Conservation (phyloP, 441 rosid genomes). For the Adansonia madagascariensis region DNA sequence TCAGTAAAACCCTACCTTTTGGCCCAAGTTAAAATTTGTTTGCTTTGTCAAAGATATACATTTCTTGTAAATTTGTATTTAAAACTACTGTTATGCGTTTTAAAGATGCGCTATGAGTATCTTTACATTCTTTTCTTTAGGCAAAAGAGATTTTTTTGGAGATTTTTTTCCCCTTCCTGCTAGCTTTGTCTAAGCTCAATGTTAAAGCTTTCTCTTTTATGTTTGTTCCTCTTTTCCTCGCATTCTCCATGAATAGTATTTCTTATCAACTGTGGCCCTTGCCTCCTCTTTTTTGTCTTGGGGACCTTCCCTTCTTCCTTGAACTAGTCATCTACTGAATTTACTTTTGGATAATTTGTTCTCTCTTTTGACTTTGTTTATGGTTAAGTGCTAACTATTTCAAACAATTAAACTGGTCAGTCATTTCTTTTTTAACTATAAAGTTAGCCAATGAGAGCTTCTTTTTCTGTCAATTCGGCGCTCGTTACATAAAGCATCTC, state of each 20-base stretch:
- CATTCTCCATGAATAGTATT: not conserved
- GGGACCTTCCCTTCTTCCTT: not conserved
- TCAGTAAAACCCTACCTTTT: conserved; percentile 3
- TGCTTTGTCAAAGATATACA: not conserved
- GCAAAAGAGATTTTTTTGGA: not conserved
- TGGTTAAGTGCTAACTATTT: not conserved
- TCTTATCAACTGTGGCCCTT: conserved; percentile 10
- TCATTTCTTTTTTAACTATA: not conserved
- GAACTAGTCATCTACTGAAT: conserved; percentile 2
- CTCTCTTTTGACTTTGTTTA: conserved; percentile 6
- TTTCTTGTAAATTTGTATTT: not conserved
- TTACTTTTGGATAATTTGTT: not conserved
- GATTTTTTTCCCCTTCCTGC: not conserved
- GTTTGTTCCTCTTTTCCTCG: not conserved
- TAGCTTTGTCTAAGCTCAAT: not conserved
- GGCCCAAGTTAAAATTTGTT: not conserved
- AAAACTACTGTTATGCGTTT: not conserved
- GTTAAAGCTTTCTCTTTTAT: not conserved
- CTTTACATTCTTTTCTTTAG: not conserved
- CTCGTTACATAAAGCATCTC: not conserved
- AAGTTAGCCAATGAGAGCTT: conserved; percentile 1
- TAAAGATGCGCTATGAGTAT: not conserved
- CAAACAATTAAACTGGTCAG: not conserved
- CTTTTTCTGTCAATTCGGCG: not conserved
- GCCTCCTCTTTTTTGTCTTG: conserved; percentile 3